These are phyloP conservation scores for Ilyonectria sp. DNA, from an alignment of 2,329 filamentous ascomycete species.

Conservation along the genomic window DNA sequence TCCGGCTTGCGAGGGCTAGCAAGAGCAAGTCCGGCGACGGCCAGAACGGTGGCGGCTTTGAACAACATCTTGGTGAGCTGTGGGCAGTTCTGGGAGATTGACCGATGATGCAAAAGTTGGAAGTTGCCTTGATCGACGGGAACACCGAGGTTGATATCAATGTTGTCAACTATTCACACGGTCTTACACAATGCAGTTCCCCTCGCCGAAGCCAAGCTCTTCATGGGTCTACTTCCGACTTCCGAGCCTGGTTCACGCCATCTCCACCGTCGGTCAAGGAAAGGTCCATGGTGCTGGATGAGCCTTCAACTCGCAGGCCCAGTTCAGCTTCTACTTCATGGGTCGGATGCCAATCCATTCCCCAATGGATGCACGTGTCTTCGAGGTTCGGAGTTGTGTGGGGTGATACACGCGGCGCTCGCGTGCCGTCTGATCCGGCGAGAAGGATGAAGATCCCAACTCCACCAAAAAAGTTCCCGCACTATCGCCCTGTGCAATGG, in stretches of 20 bases:
- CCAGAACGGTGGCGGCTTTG: conserved; percentile 42
- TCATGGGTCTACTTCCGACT: conserved; percentile 33
- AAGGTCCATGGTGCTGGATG: conserved; percentile 14
- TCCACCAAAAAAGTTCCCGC: conserved; percentile 17
- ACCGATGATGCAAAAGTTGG: background rate
- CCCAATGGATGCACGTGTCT: conserved; percentile 33
- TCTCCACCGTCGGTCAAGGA: conserved; percentile 35
- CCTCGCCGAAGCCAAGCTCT: background rate
- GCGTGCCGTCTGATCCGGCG: conserved; percentile 44
- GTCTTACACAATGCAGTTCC: background rate
- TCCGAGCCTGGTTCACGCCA: conserved; percentile 23
- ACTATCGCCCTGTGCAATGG: background rate
- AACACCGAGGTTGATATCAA: conserved; percentile 22
- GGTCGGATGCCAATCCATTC: conserved; percentile 32
- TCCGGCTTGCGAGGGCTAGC: conserved; percentile 35
- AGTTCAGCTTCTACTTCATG: background rate
- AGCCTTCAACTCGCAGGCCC: background rate
- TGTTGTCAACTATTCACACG: background rate
- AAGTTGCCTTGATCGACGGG: background rate
- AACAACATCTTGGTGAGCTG: conserved; percentile 36
- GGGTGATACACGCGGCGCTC: conserved; percentile 18
- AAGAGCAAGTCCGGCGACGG: conserved; percentile 46
- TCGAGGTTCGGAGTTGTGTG: background rate
- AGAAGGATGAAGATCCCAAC: background rate
- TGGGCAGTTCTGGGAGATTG: conserved; percentile 4